Conservation (phyloP, 345 rosid species). For the Camelina laxa region DNA sequence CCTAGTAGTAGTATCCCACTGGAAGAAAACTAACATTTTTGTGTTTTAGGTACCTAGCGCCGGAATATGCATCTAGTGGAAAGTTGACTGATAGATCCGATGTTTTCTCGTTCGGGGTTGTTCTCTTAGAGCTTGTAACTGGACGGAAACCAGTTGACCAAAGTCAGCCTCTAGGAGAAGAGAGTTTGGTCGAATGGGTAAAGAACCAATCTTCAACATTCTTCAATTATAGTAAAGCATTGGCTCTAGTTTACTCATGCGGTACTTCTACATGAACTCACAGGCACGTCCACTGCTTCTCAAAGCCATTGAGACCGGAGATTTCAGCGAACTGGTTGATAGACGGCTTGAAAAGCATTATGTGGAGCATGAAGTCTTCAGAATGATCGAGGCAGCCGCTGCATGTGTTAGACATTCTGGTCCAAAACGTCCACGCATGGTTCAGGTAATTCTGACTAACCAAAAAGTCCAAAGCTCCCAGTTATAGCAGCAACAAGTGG, state of each 20-base stretch:
- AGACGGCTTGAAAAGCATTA: slow-evolving; percentile 72
- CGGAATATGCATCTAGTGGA: slow-evolving; percentile 97
- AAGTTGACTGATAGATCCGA: slow-evolving; percentile 94
- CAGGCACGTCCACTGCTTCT: slow-evolving; percentile 87
- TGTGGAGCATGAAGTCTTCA: slow-evolving; percentile 71
- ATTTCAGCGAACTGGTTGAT: slow-evolving; percentile 66
- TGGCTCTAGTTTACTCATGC: slow-evolving; percentile 30
- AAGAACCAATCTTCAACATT: slow-evolving; percentile 20
- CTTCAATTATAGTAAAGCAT: slow-evolving; percentile 44
- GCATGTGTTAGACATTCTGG: slow-evolving; percentile 96
- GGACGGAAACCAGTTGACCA: slow-evolving; percentile 93
- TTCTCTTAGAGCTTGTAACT: slow-evolving; percentile 89
- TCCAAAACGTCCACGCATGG: slow-evolving; percentile 94
- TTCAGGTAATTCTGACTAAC: slow-evolving; percentile 57
- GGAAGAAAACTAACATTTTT: slow-evolving; percentile 11
- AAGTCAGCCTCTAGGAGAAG: slow-evolving; percentile 88
- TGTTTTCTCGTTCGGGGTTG: slow-evolving; percentile 95
- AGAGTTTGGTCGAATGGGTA: slow-evolving; percentile 99
- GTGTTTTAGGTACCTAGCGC: slow-evolving; percentile 83
- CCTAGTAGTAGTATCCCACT: not conserved
- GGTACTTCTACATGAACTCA: slow-evolving; percentile 51
- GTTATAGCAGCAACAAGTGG: not conserved
- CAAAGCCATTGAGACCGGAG: slow-evolving; percentile 79
- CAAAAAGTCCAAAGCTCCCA: not conserved
- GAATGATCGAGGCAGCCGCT: slow-evolving; percentile 93